phyloP scores from a whole-genome alignment of 2,329 filamentous ascomycete species.

The Raffaelea albimanens region DNA sequence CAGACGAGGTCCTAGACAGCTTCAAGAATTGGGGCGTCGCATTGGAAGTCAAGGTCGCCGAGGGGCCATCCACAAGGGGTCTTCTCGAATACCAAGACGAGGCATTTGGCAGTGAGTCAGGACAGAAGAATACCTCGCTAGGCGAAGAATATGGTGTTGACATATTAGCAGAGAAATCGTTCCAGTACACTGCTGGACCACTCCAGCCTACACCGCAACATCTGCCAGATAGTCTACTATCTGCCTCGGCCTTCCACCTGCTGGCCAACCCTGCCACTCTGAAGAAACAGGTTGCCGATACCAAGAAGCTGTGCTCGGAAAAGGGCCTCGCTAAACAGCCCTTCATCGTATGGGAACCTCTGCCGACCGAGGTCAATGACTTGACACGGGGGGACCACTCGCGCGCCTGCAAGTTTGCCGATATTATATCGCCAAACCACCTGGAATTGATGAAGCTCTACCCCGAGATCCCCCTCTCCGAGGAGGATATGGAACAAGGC shows the following conservation, averaged over 20 bases:
- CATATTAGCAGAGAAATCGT: constrained; percentile 2
- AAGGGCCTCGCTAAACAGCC: neutral
- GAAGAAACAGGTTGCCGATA: neutral
- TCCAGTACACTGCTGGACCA: constrained; percentile 2
- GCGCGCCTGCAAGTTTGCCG: neutral
- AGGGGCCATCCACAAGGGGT: constrained; percentile 1
- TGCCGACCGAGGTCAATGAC: neutral
- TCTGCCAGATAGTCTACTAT: neutral
- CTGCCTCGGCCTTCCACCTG: constrained; percentile 1
- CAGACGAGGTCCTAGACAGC: neutral
- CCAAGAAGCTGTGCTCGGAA: neutral
- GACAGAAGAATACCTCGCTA: too few species aligned
- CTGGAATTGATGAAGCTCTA: constrained; percentile 3
- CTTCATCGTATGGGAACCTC: constrained; percentile 2
- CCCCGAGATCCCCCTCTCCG: neutral
- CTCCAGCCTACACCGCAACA: constrained; percentile 3
- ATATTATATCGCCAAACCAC: constrained; percentile 6
- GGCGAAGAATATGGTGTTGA: too few species aligned
- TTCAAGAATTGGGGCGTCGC: neutral
- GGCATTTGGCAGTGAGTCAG: constrained; percentile 2
- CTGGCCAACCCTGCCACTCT: neutral
- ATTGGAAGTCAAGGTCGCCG: neutral
- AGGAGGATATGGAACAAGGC: neutral
- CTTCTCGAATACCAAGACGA: constrained; percentile 3
- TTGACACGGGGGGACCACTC: neutral